phyloP scores from a whole-genome alignment of 257 asterid genomes.

The Coffea eugenioides region DNA sequence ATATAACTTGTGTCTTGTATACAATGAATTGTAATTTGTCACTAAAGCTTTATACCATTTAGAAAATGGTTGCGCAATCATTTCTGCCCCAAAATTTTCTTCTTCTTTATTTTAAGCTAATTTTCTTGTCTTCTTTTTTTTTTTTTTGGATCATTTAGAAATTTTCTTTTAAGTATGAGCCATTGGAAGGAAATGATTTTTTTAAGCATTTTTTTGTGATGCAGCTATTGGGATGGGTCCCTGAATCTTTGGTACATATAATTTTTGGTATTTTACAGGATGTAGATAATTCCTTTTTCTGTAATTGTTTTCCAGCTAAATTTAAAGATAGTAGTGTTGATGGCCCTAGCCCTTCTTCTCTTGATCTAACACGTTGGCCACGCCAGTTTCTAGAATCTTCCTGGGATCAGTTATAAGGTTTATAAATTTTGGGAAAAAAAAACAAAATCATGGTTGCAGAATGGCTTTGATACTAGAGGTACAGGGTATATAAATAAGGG shows the following conservation, averaged over 20 bases:
- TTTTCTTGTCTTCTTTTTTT: no score
- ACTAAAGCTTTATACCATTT: no score
- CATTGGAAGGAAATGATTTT: background rate
- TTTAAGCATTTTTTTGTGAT: background rate
- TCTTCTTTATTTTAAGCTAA: no score
- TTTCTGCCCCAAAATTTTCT: no score
- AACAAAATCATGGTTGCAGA: background rate
- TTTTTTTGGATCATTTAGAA: no score
- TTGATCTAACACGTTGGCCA: background rate
- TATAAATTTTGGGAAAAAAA: background rate
- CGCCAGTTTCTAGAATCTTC: background rate
- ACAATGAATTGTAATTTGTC: no score
- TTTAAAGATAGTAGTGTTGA: no score
- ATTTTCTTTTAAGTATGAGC: no score
- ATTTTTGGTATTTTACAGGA: background rate
- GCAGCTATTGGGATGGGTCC: background rate
- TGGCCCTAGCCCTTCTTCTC: background rate
- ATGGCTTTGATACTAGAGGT: background rate
- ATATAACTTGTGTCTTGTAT: no score
- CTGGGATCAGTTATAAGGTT: background rate
- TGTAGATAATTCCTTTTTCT: background rate
- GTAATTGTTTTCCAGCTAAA: no score
- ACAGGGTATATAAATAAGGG: background rate
- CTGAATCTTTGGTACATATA: background rate
- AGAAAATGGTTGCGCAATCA: no score